Conservation (phyloP, 768 basidiomycete species). For the Mycena galopus region DNA sequence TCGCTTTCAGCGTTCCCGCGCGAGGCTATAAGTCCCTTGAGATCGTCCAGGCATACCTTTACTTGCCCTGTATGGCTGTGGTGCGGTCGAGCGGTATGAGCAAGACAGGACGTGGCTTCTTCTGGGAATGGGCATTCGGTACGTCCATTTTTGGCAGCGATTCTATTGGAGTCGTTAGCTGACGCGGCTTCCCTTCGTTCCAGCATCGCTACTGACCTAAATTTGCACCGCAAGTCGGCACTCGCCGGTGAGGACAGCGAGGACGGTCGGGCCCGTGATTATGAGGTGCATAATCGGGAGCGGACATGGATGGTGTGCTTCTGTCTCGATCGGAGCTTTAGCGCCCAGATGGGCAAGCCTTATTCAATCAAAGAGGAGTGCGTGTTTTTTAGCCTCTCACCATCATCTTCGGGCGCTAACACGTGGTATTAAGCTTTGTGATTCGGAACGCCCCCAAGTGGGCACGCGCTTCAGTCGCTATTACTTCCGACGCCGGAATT, state of each 20-base stretch:
- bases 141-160: conserved; percentile 40
- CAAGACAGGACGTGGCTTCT: conserved; percentile 95
- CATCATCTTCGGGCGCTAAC: conserved; percentile 21
- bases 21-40: conserved; percentile 93
- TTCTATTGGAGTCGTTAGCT: conserved; percentile 16
- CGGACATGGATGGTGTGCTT: conserved; percentile 94
- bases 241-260: conserved; percentile 72
- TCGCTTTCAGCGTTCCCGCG: conserved; percentile 90
- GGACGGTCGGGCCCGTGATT: conserved; percentile 84
- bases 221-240: conserved; percentile 90
- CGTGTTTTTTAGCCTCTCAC: conserved; percentile 47
- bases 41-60: conserved; percentile 96
- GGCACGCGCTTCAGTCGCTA: conserved; percentile 75
- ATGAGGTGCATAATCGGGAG: conserved; percentile 94
- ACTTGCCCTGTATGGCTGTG: conserved; percentile 90
- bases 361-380: conserved; percentile 94
- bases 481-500: conserved; percentile 74
- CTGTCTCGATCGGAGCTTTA: conserved; percentile 88
- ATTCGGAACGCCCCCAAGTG: conserved; percentile 87
- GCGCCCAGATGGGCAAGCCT: conserved; percentile 98
- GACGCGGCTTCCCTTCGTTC: conserved; percentile 19
- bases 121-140: conserved; percentile 89
- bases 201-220: conserved; percentile 96
- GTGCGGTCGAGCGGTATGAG: conserved; percentile 96
- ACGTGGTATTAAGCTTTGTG: conserved; percentile 70